Conservation (phyloP, 2,329 filamentous ascomycete species). For the Pleoardoris graminearum region DNA sequence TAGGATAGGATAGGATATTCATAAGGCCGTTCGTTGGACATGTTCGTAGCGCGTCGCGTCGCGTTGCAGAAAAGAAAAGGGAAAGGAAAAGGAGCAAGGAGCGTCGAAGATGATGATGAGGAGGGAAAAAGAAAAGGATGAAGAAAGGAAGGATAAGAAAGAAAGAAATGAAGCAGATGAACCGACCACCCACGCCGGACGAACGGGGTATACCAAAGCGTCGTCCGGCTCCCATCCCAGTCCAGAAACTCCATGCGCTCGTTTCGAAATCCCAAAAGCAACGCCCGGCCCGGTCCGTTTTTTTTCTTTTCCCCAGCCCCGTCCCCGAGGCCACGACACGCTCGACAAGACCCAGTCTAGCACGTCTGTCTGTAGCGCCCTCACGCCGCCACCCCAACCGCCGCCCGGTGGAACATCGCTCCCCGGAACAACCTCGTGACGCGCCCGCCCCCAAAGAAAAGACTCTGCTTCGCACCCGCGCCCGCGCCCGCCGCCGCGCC, state of each 20-base stretch:
- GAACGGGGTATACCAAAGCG: conserved; percentile 7
- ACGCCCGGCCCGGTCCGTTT: conserved; percentile 6
- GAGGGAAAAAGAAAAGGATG: conserved; percentile 6
- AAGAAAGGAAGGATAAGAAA: conserved; percentile 15
- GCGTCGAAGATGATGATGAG: conserved; percentile 7
- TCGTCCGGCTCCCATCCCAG: conserved; percentile 4
- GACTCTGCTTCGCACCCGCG: conserved; percentile 37
- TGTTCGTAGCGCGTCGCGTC: neutral
- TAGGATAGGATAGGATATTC: conserved; percentile 21
- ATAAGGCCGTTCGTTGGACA: conserved; percentile 18
- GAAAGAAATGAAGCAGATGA: conserved; percentile 9
- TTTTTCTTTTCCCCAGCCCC: too few species aligned
- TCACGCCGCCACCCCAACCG: neutral
- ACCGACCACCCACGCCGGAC: conserved; percentile 12
- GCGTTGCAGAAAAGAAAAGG: neutral
- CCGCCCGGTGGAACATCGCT: conserved; percentile 24
- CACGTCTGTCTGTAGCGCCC: neutral
- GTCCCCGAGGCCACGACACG: conserved; percentile 5
- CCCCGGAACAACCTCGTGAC: conserved; percentile 41
- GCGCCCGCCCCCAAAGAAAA: conserved; percentile 43
- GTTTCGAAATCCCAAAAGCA: conserved; percentile 12
- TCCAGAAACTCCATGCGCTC: conserved; percentile 8
- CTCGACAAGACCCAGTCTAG: conserved; percentile 20
- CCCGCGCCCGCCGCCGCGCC: conserved; percentile 17
- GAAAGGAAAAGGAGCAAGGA: conserved; percentile 3